Evolutionary conservation across 495 filamentous ascomycete genomes (phyloP).

Genomic region (Podospora anserina): DNA sequence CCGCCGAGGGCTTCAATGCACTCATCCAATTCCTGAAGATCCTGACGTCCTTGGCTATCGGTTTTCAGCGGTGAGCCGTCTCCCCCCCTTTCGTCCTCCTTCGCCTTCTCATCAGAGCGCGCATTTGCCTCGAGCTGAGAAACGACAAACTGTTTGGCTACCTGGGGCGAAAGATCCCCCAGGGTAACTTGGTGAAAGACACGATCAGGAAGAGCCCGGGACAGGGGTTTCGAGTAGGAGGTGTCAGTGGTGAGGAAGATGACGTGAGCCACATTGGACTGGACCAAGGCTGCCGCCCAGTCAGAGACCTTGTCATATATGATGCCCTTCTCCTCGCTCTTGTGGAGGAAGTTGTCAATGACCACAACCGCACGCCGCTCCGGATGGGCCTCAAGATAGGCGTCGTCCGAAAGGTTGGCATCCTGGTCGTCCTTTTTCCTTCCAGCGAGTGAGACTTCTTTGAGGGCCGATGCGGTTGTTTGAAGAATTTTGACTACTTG

Average conservation of each 20-base stretch:
- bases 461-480: slow-evolving; percentile 77
- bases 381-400: slow-evolving; percentile 88
- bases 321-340: slow-evolving; percentile 63
- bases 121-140: slow-evolving; percentile 62
- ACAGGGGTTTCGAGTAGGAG: slow-evolving; percentile 81
- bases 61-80: slow-evolving; percentile 12
- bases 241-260: slow-evolving; percentile 94
- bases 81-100: slow-evolving; percentile 14
- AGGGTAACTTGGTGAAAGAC: slow-evolving; percentile 83
- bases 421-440: slow-evolving; percentile 72
- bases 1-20: slow-evolving; percentile 82
- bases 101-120: slow-evolving; percentile 20
- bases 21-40: slow-evolving; percentile 65
- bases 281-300: slow-evolving; percentile 85
- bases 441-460: slow-evolving; percentile 65
- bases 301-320: slow-evolving; percentile 89
- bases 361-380: slow-evolving; percentile 82
- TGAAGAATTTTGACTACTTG: slow-evolving; percentile 91
- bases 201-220: slow-evolving; percentile 83
- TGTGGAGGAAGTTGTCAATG: slow-evolving; percentile 91
- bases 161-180: slow-evolving; percentile 78
- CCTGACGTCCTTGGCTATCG: slow-evolving; percentile 43
- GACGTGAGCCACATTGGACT: slow-evolving; percentile 89
- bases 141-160: slow-evolving; percentile 86
- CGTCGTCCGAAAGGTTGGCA: slow-evolving; percentile 69